Conservation (phyloP, 371 early-diverging fungal genomes). For the Mortierella sp. region DNA sequence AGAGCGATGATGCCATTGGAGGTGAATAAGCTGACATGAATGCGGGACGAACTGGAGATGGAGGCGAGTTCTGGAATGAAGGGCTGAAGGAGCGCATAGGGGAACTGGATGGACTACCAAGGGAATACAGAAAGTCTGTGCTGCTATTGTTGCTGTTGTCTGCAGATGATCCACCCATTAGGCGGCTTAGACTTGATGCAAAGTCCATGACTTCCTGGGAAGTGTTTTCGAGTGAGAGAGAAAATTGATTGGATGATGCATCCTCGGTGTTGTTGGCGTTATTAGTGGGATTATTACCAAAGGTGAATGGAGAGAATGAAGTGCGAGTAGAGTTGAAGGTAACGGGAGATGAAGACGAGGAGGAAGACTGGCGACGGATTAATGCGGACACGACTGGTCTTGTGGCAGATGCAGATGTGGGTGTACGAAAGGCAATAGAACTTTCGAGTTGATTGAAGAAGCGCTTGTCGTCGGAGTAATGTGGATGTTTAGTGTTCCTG, state of each 20-base stretch:
- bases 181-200: conserved; percentile 31
- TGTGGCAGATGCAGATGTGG: conserved; percentile 2
- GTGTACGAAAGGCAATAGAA: neutral
- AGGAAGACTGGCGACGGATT: conserved; percentile 8
- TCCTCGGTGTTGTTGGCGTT: neutral
- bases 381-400: conserved; percentile 25
- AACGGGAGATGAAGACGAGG: neutral
- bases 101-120: conserved; percentile 9
- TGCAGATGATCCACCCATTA: conserved; percentile 24
- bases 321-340: neutral
- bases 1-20: conserved; percentile 32
- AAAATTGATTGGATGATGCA: conserved; percentile 1
- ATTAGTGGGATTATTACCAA: neutral
- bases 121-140: neutral
- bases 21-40: conserved; percentile 41
- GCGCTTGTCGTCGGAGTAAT: conserved; percentile 12
- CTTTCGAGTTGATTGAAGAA: conserved; percentile 16
- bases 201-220: conserved; percentile 44
- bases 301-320: neutral
- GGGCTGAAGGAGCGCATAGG: conserved; percentile 19
- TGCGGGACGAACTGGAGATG: conserved; percentile 31
- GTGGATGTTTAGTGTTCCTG: conserved; percentile 25
- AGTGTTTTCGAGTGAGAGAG: conserved; percentile 35
- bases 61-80: conserved; percentile 27
- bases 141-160: neutral